A percentile compares a stretch with the other conserved stretches of the same genome.
These are phyloP conservation scores for Jackrogersella multiformis DNA, from an alignment of 495 filamentous ascomycete species.

Conservation along the genomic window DNA sequence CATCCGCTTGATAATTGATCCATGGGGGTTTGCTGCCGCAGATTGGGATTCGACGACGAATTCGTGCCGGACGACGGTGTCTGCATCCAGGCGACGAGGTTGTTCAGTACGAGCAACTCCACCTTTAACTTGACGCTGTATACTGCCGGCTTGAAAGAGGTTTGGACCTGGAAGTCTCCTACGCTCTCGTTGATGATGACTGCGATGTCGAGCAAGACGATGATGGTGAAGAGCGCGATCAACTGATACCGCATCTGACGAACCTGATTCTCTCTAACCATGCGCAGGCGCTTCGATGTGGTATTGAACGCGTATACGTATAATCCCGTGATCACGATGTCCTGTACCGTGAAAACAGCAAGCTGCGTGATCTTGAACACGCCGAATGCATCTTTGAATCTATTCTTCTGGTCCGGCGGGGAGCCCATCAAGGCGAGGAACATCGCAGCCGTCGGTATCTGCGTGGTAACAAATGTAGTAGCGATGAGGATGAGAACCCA, in stretches of 20 bases:
- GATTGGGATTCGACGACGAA: background rate
- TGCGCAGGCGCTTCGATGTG: conserved; percentile 56
- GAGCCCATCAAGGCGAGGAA: conserved; percentile 63
- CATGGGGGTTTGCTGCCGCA: background rate
- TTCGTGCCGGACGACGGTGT: conserved; percentile 1
- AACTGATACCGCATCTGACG: conserved; percentile 45
- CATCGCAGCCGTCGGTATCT: conserved; percentile 56
- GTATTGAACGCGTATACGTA: conserved; percentile 66
- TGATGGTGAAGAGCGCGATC: conserved; percentile 63
- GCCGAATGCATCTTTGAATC: conserved; percentile 59
- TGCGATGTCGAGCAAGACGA: conserved; percentile 46
- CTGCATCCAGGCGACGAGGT: conserved; percentile 49
- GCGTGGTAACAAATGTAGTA: conserved; percentile 62
- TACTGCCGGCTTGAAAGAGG: conserved; percentile 63
- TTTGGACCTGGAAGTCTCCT: conserved; percentile 63
- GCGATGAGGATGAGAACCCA: conserved; percentile 67
- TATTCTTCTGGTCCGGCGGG: conserved; percentile 46
- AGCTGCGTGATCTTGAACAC: conserved; percentile 67
- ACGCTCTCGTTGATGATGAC: conserved; percentile 63
- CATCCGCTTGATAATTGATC: background rate
- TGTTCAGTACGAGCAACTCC: conserved; percentile 69
- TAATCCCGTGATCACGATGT: conserved; percentile 64
- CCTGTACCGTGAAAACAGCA: conserved; percentile 66
- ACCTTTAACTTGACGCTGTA: conserved; percentile 74
- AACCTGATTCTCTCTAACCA: conserved; percentile 8